Conservation (phyloP, 257 asterid species). For the Petunia axillaris region DNA sequence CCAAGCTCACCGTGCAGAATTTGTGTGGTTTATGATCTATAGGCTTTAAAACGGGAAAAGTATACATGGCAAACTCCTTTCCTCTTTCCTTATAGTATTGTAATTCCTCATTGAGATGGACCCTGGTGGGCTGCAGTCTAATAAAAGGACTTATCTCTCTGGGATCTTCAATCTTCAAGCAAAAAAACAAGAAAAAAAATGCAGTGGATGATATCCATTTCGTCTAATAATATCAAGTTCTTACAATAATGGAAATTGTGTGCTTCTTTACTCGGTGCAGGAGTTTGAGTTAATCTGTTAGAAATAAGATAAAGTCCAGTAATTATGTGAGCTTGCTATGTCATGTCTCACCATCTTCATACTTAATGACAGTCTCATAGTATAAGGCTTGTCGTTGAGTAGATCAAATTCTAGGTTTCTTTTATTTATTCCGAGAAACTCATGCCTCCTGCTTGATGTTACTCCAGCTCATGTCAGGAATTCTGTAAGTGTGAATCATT, state of each 20-base stretch:
- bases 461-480: background rate
- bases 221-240: too few species aligned
- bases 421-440: background rate
- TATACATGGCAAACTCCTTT: too few species aligned
- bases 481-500: background rate
- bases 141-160: too few species aligned
- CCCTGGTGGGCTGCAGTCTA: too few species aligned
- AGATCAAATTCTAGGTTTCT: background rate
- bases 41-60: too few species aligned
- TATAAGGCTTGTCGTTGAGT: conserved; percentile 13
- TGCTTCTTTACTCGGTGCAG: background rate
- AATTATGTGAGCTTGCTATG: conserved; percentile 16
- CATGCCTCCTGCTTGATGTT: background rate
- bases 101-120: too few species aligned
- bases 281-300: background rate
- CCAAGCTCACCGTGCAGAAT: background rate
- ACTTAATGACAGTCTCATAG: background rate
- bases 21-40: too few species aligned
- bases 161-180: too few species aligned
- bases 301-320: background rate
- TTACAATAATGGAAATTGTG: background rate
- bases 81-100: too few species aligned
- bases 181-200: too few species aligned
- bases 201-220: too few species aligned
- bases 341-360: background rate